These are phyloP conservation scores for Dryadomyces quercus-mongolicae DNA, from an alignment of 2,329 filamentous ascomycete species.

Conservation along the genomic window DNA sequence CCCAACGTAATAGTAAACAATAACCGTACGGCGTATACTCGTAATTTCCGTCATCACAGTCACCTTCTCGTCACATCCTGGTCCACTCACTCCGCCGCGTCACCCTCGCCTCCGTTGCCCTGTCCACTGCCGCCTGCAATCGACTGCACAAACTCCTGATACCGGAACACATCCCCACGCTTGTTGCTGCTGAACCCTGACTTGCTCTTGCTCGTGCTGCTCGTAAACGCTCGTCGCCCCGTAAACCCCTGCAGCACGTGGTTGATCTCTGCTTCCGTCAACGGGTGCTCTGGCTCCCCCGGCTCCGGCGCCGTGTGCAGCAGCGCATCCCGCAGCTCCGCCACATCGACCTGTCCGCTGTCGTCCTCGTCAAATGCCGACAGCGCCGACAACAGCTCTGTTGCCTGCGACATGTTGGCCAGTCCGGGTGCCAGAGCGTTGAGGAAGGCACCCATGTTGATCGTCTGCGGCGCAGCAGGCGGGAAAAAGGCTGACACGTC, in stretches of 20 bases:
- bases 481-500: constrained; percentile 78
- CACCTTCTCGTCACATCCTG: background rate
- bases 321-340: constrained; percentile 70
- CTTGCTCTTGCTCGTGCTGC: constrained; percentile 51
- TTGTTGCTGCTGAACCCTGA: constrained; percentile 36
- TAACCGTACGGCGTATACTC: too few relatives aligned
- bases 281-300: constrained; percentile 38
- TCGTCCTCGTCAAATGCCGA: constrained; percentile 95
- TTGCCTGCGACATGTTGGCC: constrained; percentile 59
- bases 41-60: background rate
- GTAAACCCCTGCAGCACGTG: constrained; percentile 80
- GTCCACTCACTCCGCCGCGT: constrained; percentile 10
- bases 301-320: constrained; percentile 70
- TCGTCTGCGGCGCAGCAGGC: constrained; percentile 54
- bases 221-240: constrained; percentile 70
- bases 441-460: constrained; percentile 77
- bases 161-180: constrained; percentile 82
- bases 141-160: constrained; percentile 78
- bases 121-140: constrained; percentile 42
- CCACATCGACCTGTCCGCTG: constrained; percentile 79
- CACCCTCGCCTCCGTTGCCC: constrained; percentile 5
- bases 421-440: constrained; percentile 68
- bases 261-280: constrained; percentile 69
- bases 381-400: constrained; percentile 79
- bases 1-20: background rate